Evolutionary conservation across 352 stramenopile species (phyloP), one percentile per base, ranked within the genome.

Genomic region (Phytophthora uliginosa): DNA sequence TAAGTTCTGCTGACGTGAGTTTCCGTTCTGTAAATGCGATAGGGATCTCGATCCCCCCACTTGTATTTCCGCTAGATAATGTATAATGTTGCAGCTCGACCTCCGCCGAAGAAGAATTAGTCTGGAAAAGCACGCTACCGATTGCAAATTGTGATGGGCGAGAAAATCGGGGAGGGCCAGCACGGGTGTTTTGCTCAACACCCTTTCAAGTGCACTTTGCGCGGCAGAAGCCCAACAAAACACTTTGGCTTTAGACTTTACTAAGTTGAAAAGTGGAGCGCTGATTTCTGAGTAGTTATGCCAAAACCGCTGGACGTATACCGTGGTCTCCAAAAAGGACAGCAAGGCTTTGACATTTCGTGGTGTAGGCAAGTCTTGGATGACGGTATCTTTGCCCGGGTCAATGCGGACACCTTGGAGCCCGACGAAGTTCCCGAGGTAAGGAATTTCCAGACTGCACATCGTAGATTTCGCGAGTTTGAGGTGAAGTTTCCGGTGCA

Each of bases 381-480:
- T 63, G 4, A 63, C 40, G 1, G 57, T 0, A 22, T 55, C 40
- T 36, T 63, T 63, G 15, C 55, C 57, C 3, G 40, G 57, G 22
- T 63, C 57, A n/a, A 63, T 63, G 15, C 40, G 57, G 10, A 63
- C 57, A 18, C 57, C 40, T 6, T 54, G 2, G 12, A 63, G 4
- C 4, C 57, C 57, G n/a, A 54, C 57, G 22, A 54, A 63, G 51
- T 53, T 40, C 2, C 57, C 40, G 2, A 63, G 24, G 31, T 40
- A 63, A 18, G 57, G 40, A 8, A 63, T 63, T 63, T 63, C 57
- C 3, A 24, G 40, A 6, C 57, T 63, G 40, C 36, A 63, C 3
- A 63, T 63, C 18, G 57, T 63, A 13, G 58, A 64, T 50, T 64
- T 64, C 4, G 45, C 13, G 7, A 50, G 26, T 15, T 64, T 64